These are phyloP conservation scores for Xylaria curta DNA, from an alignment of 495 filamentous ascomycete genomes.

Conservation along the genomic window DNA sequence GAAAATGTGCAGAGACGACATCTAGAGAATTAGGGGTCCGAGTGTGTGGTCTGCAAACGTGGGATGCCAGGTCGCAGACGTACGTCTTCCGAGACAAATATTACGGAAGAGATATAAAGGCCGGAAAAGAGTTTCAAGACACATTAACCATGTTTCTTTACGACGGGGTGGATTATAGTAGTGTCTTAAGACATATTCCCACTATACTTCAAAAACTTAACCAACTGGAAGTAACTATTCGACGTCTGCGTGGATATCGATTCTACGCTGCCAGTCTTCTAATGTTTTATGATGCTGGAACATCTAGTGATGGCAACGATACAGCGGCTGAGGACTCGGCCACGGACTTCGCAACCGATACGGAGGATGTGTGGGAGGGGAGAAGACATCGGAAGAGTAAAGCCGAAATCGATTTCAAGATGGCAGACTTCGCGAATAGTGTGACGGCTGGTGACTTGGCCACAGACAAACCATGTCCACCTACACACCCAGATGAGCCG, in stretches of 20 bases:
- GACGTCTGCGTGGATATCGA: constrained; percentile 79
- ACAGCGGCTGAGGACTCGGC: constrained; percentile 55
- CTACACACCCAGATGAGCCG: constrained; percentile 76
- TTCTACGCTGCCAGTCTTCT: constrained; percentile 95
- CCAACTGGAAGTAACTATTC: constrained; percentile 81
- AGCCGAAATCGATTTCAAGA: constrained; percentile 84
- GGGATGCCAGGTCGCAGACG: constrained; percentile 81
- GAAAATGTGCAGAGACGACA: constrained; percentile 91
- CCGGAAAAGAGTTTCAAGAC: constrained; percentile 87
- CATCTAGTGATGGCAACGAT: constrained; percentile 54
- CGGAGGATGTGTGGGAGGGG: constrained; percentile 47
- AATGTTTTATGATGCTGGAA: constrained; percentile 89
- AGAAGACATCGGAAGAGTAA: constrained; percentile 45
- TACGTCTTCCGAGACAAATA: constrained; percentile 98
- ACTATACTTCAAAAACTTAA: constrained; percentile 82
- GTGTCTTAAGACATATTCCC: constrained; percentile 84
- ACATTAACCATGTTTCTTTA: constrained; percentile 90
- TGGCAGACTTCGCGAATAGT: constrained; percentile 98
- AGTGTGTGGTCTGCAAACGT: constrained; percentile 94
- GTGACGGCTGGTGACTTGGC: constrained; percentile 82
- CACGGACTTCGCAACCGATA: constrained; percentile 57
- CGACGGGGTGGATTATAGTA: constrained; percentile 80
- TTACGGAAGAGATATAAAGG: constrained; percentile 87
- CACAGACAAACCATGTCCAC: constrained; percentile 75
- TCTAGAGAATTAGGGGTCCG: constrained; percentile 90